Percentiles rank a stretch among this genome's conserved stretches.
Evolutionary conservation across 139 green algal species (phyloP).

Genomic region (Micromonas commoda): DNA sequence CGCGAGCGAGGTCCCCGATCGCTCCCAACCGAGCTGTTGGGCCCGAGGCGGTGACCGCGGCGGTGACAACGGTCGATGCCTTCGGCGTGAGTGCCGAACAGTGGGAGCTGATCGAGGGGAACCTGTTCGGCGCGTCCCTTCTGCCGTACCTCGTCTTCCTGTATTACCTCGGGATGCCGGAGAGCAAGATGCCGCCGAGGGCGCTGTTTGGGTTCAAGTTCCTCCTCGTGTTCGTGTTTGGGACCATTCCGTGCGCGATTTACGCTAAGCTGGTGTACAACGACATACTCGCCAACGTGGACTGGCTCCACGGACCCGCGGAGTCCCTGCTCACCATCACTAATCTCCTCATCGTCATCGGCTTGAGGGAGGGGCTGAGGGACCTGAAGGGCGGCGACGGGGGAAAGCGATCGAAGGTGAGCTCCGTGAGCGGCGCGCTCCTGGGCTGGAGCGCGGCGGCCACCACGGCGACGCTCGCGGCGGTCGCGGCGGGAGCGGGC

Average conservation of each 20-base stretch:
- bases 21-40: no score
- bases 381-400: neutral
- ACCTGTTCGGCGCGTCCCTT: slow-evolving; percentile 79
- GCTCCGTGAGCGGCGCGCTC: neutral
- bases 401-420: neutral
- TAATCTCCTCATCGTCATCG: slow-evolving; percentile 84
- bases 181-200: slow-evolving; percentile 24
- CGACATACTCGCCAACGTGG: slow-evolving; percentile 84
- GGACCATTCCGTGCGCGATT: slow-evolving; percentile 86
- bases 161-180: slow-evolving; percentile 56
- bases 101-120: slow-evolving; percentile 16
- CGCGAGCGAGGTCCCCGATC: no score
- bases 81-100: neutral
- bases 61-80: slow-evolving; percentile 20
- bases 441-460: neutral
- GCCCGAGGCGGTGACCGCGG: no score
- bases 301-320: slow-evolving; percentile 90
- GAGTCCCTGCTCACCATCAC: slow-evolving; percentile 92
- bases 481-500: neutral
- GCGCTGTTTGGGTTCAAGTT: slow-evolving; percentile 91
- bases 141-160: slow-evolving; percentile 93
- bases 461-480: neutral
- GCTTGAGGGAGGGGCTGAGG: slow-evolving; percentile 32
- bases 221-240: slow-evolving; percentile 91
- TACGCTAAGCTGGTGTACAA: slow-evolving; percentile 70